Evolutionary conservation across 1,284 basidiomycete species (phyloP).

Genomic region (Trichosporon faecale): DNA sequence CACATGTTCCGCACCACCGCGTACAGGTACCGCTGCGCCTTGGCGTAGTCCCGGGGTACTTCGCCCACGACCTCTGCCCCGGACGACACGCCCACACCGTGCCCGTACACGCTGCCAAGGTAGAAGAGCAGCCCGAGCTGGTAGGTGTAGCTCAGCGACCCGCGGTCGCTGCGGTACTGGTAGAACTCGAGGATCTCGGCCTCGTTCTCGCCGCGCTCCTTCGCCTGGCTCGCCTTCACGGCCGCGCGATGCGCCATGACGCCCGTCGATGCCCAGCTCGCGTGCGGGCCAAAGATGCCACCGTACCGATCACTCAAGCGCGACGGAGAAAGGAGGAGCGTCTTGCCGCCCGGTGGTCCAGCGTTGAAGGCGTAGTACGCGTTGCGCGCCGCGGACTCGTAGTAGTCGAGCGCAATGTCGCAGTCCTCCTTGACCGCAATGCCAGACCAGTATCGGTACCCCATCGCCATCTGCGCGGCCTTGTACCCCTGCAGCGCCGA

Average conservation of each 20-base stretch:
- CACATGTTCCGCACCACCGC: conserved; percentile 76
- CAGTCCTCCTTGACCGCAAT: conserved; percentile 87
- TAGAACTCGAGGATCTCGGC: conserved; percentile 89
- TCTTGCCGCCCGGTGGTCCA: conserved; percentile 87
- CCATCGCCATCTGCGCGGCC: conserved; percentile 87
- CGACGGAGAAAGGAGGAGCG: conserved; percentile 75
- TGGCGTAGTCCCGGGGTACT: conserved; percentile 67
- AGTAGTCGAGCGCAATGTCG: conserved; percentile 75
- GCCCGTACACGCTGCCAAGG: conserved; percentile 67
- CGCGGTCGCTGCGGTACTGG: conserved; percentile 88
- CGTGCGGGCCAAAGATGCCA: conserved; percentile 88
- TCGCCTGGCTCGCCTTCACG: conserved; percentile 76
- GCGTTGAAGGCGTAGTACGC: conserved; percentile 70
- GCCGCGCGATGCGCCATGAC: conserved; percentile 66
- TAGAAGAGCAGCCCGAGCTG: conserved; percentile 90
- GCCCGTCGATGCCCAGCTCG: conserved; percentile 63
- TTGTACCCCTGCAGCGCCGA: conserved; percentile 81
- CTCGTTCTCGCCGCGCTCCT: conserved; percentile 83
- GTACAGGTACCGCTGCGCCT: conserved; percentile 76
- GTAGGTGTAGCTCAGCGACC: conserved; percentile 78
- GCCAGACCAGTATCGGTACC: conserved; percentile 92
- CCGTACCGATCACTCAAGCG: conserved; percentile 85
- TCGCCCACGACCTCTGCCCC: conserved; percentile 85
- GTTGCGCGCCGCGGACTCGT: conserved; percentile 80
- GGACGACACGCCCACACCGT: conserved; percentile 62